Evolutionary conservation across 2,329 filamentous ascomycete genomes (phyloP).

Genomic region (Cladosporium halotolerans): DNA sequence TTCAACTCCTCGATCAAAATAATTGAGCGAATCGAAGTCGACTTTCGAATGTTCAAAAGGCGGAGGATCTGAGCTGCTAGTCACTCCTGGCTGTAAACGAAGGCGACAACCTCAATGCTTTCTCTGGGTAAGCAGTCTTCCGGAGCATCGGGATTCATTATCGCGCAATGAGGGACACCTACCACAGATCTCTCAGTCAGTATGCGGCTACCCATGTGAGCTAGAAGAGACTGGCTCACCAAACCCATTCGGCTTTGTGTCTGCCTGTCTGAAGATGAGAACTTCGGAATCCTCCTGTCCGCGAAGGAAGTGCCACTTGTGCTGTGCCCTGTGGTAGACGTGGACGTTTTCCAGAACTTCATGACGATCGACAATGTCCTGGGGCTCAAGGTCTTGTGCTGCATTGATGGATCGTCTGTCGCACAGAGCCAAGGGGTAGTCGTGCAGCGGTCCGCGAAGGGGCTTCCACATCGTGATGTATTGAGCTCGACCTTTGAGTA

Average conservation of each 20-base stretch:
- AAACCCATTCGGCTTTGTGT: neutral
- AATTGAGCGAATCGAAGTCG: no score
- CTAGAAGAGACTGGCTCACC: neutral
- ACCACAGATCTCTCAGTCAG: no score
- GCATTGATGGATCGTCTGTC: neutral
- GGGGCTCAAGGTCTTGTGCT: neutral
- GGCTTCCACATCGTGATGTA: neutral
- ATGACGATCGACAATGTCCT: neutral
- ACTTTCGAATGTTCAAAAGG: no score
- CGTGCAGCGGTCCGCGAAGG: neutral
- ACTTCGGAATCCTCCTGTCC: neutral
- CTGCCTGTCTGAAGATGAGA: neutral
- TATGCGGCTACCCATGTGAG: no score
- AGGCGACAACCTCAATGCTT: neutral
- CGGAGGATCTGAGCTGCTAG: no score
- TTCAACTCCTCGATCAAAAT: no score
- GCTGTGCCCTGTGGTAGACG: neutral
- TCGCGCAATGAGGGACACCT: neutral
- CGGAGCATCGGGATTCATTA: neutral
- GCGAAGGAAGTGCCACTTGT: neutral
- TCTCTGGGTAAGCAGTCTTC: neutral
- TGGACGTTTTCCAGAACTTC: neutral
- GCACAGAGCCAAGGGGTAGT: neutral
- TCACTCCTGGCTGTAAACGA: no score
- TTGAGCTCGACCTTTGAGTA: neutral